Evolutionary conservation across 148 eudicot genomes (phyloP), one percentile per base, ranked within the genome.

Genomic region (Vaccinium darrowii): DNA sequence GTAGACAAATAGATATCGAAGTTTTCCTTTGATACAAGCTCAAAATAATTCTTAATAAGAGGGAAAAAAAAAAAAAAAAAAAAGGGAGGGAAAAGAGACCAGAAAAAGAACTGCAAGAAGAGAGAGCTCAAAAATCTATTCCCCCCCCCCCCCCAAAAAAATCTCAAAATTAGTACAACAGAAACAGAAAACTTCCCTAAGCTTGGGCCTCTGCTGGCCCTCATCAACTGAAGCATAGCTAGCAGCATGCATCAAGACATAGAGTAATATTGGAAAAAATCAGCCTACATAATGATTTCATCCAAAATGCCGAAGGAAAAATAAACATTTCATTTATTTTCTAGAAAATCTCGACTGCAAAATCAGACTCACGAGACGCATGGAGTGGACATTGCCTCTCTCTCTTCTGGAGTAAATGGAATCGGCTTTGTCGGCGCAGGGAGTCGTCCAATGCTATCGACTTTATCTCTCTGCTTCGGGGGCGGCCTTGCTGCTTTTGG

Each of bases 401-500:
- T 87, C 58, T 91, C 94, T 80, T 91, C 90, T 5, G 75, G 33
- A 3, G 88, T 85, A 81, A 97, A 95, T 27, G 98, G 96, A 52
- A 95, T 93, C 4, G 96, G 94, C 83, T 93, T 95, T 27, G 91
- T 95, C 18, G 99, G 99, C 76, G 98, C 96, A 49, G 99, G 99
- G 62, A 97, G 86, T 53, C 99, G 96, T 14, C 99, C 98, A 33
- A 95, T 92, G 86, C 99, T 95, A 84, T 97, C 99, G 16, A 94
- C 98, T 85, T 97, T 97, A 83, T 97, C 99, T 63, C 85, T 86
- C 69, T 88, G 87, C 88, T 95, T 97, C 0, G 98, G 98, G 18
- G 98, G 98, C 76, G 99, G 97, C 53, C 97, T 94, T 78, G 98
- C 99, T 62, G 98, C 89, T 81, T 52, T 92, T 2, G 99, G 99